Evolutionary conservation across 2,329 filamentous ascomycete genomes (phyloP).

Genomic region (Penicillium brevicompactum): DNA sequence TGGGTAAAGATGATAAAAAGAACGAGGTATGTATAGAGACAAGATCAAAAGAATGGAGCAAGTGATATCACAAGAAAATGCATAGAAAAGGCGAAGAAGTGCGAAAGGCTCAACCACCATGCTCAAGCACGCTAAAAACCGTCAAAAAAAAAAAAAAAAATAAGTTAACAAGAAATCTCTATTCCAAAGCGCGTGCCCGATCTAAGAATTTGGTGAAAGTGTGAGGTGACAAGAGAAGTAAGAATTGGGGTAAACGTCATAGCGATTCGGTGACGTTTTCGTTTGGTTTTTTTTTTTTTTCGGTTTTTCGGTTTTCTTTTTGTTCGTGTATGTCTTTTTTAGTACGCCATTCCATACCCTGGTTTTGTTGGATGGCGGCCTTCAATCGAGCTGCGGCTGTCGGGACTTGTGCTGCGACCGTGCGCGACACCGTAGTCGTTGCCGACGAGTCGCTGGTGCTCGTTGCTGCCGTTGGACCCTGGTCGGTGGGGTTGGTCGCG

Average conservation of each 20-base stretch:
- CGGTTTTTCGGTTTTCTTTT: neutral
- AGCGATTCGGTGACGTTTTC: slow-evolving; percentile 2
- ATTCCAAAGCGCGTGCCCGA: slow-evolving; percentile 1
- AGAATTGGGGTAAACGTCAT: slow-evolving; percentile 3
- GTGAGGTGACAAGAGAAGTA: neutral
- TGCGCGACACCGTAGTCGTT: slow-evolving; percentile 31
- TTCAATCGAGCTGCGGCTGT: slow-evolving; percentile 34
- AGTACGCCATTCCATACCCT: slow-evolving; percentile 40
- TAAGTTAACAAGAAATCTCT: neutral
- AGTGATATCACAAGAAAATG: slow-evolving; percentile 13
- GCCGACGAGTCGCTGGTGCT: slow-evolving; percentile 36
- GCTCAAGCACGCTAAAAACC: slow-evolving; percentile 14
- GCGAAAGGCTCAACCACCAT: slow-evolving; percentile 5
- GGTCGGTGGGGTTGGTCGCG: slow-evolving; percentile 34
- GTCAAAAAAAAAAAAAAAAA: slow-evolving; percentile 4
- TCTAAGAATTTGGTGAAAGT: slow-evolving; percentile 1
- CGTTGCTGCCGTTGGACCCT: slow-evolving; percentile 35
- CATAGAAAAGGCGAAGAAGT: slow-evolving; percentile 4
- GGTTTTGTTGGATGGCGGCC: slow-evolving; percentile 31
- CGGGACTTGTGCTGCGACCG: slow-evolving; percentile 28
- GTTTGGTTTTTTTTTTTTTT: neutral
- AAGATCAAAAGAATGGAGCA: slow-evolving; percentile 6
- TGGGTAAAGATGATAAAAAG: slow-evolving; percentile 5
- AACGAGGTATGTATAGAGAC: slow-evolving; percentile 12
- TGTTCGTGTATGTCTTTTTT: slow-evolving; percentile 13